phyloP scores from a whole-genome alignment of 73 alveolate genomes.

The Symbiodinium natans region DNA sequence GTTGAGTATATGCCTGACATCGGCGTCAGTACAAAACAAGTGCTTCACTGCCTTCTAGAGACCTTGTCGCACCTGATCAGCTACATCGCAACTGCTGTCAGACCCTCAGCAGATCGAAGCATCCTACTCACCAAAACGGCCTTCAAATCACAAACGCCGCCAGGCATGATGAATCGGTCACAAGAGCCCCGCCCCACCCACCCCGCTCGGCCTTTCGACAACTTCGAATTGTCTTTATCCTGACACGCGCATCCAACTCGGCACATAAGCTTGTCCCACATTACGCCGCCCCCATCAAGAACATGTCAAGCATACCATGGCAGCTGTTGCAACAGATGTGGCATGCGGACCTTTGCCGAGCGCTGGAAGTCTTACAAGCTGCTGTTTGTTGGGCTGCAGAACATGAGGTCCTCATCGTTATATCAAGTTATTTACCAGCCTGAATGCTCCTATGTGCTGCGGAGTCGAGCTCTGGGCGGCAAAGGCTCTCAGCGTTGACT shows the following conservation, averaged over 20 bases:
- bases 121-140: too few relatives aligned
- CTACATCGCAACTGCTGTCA: too few relatives aligned
- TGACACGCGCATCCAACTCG: not conserved
- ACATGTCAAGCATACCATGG: slow-evolving; percentile 27
- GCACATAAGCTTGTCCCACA: too few relatives aligned
- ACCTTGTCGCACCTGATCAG: too few relatives aligned
- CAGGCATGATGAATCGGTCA: too few relatives aligned
- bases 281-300: too few relatives aligned
- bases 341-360: not conserved
- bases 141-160: too few relatives aligned
- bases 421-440: not conserved
- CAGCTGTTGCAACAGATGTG: slow-evolving; percentile 24
- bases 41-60: too few relatives aligned
- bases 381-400: not conserved
- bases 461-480: not conserved
- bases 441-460: not conserved
- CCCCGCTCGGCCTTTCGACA: not conserved
- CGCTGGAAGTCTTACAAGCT: not conserved
- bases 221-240: not conserved
- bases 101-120: too few relatives aligned
- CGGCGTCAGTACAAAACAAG: too few relatives aligned
- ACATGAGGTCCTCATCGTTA: not conserved
- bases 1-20: not conserved
- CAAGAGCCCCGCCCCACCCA: too few relatives aligned
- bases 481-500: slow-evolving; percentile 66